Conservation (phyloP, 352 stramenopile genomes). For the Lagenidium sp. region DNA sequence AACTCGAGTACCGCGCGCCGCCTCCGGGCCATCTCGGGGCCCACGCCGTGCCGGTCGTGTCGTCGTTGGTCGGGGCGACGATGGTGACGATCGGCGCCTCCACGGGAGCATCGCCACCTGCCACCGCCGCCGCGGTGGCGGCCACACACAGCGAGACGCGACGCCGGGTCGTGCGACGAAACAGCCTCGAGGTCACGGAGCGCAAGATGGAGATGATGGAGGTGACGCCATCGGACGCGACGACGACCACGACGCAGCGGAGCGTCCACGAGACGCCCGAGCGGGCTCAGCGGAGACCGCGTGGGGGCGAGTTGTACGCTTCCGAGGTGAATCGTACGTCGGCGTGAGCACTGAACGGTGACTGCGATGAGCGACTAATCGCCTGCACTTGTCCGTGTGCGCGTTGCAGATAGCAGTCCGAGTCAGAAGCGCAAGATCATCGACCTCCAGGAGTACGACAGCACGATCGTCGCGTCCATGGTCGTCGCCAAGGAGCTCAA, state of each 20-base stretch:
- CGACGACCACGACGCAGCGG: background rate
- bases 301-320: conserved; percentile 21
- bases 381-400: no score
- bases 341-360: no score
- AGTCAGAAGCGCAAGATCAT: conserved; percentile 70
- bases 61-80: no score
- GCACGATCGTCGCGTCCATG: conserved; percentile 18
- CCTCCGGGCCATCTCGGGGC: conserved; percentile 18
- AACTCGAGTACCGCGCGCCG: conserved; percentile 13
- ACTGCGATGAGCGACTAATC: no score
- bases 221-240: background rate
- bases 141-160: background rate
- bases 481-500: conserved; percentile 44
- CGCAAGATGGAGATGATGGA: conserved; percentile 2
- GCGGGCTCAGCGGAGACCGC: conserved; percentile 19
- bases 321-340: conserved; percentile 8
- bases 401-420: conserved; percentile 34
- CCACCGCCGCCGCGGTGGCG: background rate
- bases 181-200: conserved; percentile 2
- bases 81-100: no score
- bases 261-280: conserved; percentile 32
- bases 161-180: background rate
- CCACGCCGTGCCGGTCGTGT: conserved; percentile 5
- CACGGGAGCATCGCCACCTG: no score
- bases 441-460: conserved; percentile 27